A percentile compares a stretch with the other conserved stretches of the same genome.
These are phyloP conservation scores for Metarhizium robertsii DNA, from an alignment of 2,329 filamentous ascomycete genomes.

Conservation along the genomic window DNA sequence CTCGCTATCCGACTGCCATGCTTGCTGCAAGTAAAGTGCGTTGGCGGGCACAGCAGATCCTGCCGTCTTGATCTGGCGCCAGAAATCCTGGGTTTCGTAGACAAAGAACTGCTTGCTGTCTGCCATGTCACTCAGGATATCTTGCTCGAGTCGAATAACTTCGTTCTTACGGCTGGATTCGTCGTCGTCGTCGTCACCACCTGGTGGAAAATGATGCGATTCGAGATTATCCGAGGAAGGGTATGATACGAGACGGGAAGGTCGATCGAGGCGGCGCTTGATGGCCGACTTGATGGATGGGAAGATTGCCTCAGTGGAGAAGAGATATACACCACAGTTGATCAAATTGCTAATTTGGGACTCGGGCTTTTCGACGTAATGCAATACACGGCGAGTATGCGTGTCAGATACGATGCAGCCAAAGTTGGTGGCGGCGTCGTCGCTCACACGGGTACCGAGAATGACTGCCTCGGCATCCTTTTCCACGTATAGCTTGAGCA, in stretches of 20 bases:
- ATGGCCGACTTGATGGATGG: constrained; percentile 89
- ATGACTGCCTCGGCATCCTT: constrained; percentile 96
- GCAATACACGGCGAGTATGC: constrained; percentile 88
- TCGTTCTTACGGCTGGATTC: constrained; percentile 74
- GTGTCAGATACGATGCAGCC: constrained; percentile 94
- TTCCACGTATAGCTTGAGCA: constrained; percentile 89
- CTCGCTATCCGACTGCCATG: constrained; percentile 66
- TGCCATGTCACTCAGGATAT: constrained; percentile 89
- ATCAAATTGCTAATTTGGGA: constrained; percentile 96
- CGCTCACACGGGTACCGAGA: constrained; percentile 80
- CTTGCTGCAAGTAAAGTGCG: constrained; percentile 91
- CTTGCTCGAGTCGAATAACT: constrained; percentile 90
- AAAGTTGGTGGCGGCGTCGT: constrained; percentile 91
- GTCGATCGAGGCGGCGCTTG: constrained; percentile 87
- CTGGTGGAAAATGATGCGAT: constrained; percentile 40
- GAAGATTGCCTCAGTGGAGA: constrained; percentile 92
- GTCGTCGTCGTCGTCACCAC: constrained; percentile 46
- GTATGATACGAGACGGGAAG: constrained; percentile 77
- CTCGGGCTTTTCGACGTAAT: constrained; percentile 99
- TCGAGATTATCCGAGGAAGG: constrained; percentile 92
- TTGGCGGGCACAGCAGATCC: constrained; percentile 95
- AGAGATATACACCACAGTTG: constrained; percentile 98
- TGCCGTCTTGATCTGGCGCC: constrained; percentile 99
- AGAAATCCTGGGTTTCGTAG: constrained; percentile 97
- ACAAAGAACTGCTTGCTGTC: constrained; percentile 98